phyloP scores from a whole-genome alignment of 1,139 yeast genomes.

The Magnusiomyces clavatus region DNA sequence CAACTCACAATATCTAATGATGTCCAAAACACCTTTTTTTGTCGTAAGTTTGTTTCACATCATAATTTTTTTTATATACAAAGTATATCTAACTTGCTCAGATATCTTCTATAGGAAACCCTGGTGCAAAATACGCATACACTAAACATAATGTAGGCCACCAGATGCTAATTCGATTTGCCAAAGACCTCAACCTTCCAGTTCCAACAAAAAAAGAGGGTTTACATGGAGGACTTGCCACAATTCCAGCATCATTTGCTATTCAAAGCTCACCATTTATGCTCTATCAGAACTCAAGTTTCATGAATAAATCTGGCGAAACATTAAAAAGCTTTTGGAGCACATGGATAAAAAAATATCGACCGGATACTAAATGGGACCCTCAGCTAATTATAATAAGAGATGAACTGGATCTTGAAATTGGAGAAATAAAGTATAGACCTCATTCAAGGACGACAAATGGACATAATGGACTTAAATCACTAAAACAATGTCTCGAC shows the following conservation, averaged over 20 bases:
- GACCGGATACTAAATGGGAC: slow-evolving; percentile 18
- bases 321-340: slow-evolving; percentile 36
- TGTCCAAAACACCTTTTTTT: slow-evolving; percentile 5
- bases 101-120: slow-evolving; percentile 61
- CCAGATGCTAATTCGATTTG: slow-evolving; percentile 31
- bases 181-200: slow-evolving; percentile 10
- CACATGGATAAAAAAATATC: slow-evolving; percentile 27
- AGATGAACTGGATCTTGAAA: slow-evolving; percentile 61
- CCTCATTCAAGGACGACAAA: slow-evolving; percentile 50
- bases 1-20: background rate
- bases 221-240: slow-evolving; percentile 15
- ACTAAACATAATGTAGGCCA: slow-evolving; percentile 83
- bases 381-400: slow-evolving; percentile 53
- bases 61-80: background rate
- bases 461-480: slow-evolving; percentile 74
- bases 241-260: slow-evolving; percentile 6
- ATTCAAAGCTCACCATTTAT: slow-evolving; percentile 20
- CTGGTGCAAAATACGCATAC: slow-evolving; percentile 49
- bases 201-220: slow-evolving; percentile 13
- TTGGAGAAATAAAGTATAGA: slow-evolving; percentile 58
- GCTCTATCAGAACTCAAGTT: slow-evolving; percentile 43
- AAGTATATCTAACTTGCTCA: background rate
- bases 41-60: slow-evolving; percentile 6
- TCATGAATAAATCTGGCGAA: slow-evolving; percentile 64
- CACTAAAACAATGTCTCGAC: background rate